These are phyloP conservation scores for Carallia brachiata DNA, from an alignment of 345 rosid genomes.

Conservation along the genomic window DNA sequence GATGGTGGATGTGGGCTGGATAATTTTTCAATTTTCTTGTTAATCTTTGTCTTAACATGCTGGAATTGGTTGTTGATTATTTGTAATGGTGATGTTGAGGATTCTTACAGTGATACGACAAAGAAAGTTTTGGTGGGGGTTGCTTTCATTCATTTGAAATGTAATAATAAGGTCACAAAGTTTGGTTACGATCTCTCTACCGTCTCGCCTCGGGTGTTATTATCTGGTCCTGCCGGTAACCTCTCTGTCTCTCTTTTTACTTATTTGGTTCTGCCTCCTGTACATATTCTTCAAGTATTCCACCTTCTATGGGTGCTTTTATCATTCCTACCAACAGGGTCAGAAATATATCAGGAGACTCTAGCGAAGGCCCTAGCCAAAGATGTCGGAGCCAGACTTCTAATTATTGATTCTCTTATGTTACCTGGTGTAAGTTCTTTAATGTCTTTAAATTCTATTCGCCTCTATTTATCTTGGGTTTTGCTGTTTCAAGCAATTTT, in stretches of 20 bases:
- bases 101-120: constrained; percentile 64
- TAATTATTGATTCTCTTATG: constrained; percentile 77
- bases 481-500: not conserved
- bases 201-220: constrained; percentile 72
- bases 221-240: constrained; percentile 96
- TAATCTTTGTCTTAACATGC: too few species aligned
- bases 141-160: constrained; percentile 75
- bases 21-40: too few species aligned
- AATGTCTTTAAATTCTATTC: not conserved
- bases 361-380: constrained; percentile 90
- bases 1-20: too few species aligned
- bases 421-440: constrained; percentile 83
- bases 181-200: constrained; percentile 71
- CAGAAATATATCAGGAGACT: constrained; percentile 97
- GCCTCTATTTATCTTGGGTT: not conserved
- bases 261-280: not conserved
- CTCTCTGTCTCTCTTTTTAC: not conserved
- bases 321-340: constrained; percentile 46
- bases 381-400: constrained; percentile 72
- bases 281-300: not conserved
- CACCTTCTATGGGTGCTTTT: not conserved
- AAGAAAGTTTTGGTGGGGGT: constrained; percentile 79
- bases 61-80: too few species aligned
- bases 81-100: not conserved
- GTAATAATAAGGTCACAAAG: constrained; percentile 59